phyloP scores from a whole-genome alignment of 352 stramenopile genomes.

The Globisporangium takayamanum region DNA sequence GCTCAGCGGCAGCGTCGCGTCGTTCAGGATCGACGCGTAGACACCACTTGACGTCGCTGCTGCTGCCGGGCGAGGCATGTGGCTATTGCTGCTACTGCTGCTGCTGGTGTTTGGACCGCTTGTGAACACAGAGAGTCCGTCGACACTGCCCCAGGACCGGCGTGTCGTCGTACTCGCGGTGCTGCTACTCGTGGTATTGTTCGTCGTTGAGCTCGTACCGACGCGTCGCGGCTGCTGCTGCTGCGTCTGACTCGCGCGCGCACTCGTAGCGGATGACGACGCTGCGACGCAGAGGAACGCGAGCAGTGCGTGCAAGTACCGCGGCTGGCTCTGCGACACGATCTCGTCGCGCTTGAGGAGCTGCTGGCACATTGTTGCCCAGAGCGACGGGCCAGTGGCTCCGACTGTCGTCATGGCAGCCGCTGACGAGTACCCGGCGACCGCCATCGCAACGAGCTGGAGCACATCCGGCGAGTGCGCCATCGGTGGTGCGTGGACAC shows the following conservation, averaged over 20 bases:
- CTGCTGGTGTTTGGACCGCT: neutral
- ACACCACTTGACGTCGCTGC: conserved; percentile 22
- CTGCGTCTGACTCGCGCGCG: conserved; percentile 21
- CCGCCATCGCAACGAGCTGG: conserved; percentile 86
- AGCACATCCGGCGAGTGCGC: conserved; percentile 66
- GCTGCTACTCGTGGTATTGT: neutral
- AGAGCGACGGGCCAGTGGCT: conserved; percentile 38
- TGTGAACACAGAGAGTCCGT: conserved; percentile 36
- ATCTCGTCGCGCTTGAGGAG: conserved; percentile 74
- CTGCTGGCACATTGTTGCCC: conserved; percentile 73
- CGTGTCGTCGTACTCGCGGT: conserved; percentile 11
- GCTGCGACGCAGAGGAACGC: conserved; percentile 60
- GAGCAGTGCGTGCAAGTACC: conserved; percentile 80
- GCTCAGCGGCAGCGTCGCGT: conserved; percentile 79
- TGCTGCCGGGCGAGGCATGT: neutral
- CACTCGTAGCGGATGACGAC: conserved; percentile 22
- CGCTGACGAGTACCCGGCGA: conserved; percentile 71
- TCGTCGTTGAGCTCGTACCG: conserved; percentile 13
- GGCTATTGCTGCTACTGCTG: neutral
- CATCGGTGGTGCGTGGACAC: conserved; percentile 12
- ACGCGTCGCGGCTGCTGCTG: conserved; percentile 21
- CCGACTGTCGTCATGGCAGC: conserved; percentile 4
- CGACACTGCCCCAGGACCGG: conserved; percentile 57
- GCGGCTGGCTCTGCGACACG: conserved; percentile 42
- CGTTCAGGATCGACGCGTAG: conserved; percentile 79